phyloP scores from a whole-genome alignment of 805 yeast genomes.

The Metschnikowia reukaufii region DNA sequence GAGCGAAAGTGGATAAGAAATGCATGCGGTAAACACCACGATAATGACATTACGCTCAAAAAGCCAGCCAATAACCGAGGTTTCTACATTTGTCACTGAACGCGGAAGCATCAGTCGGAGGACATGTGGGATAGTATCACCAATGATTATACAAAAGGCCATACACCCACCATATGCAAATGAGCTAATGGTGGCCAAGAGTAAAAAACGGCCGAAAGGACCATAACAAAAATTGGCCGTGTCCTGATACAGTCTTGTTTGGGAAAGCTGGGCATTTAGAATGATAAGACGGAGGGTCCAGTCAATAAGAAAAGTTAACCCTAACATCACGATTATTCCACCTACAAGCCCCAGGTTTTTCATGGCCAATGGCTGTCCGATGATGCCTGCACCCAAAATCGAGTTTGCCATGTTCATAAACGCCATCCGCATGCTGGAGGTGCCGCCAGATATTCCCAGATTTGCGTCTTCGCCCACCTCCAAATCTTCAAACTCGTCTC shows the following conservation, averaged over 20 bases:
- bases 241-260: constrained; percentile 78
- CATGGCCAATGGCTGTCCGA: constrained; percentile 90
- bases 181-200: constrained; percentile 74
- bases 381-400: constrained; percentile 92
- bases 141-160: constrained; percentile 92
- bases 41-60: constrained; percentile 72
- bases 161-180: constrained; percentile 94
- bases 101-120: constrained; percentile 61
- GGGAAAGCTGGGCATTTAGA: constrained; percentile 74
- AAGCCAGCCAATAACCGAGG: constrained; percentile 46
- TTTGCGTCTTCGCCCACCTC: constrained; percentile 8
- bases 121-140: constrained; percentile 93
- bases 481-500: constrained; percentile 1
- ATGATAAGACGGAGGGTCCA: constrained; percentile 85
- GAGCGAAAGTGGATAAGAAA: constrained; percentile 82
- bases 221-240: constrained; percentile 84
- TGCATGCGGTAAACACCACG: constrained; percentile 60
- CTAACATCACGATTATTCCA: constrained; percentile 60
- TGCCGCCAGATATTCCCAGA: constrained; percentile 22
- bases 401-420: constrained; percentile 97
- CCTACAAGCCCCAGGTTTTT: constrained; percentile 76
- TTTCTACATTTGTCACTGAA: constrained; percentile 29
- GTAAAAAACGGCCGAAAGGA: constrained; percentile 59
- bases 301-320: constrained; percentile 72
- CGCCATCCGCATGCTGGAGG: constrained; percentile 68